These are phyloP conservation scores for Naganishia sp. DNA, from an alignment of 1,284 basidiomycete species.

Conservation along the genomic window DNA sequence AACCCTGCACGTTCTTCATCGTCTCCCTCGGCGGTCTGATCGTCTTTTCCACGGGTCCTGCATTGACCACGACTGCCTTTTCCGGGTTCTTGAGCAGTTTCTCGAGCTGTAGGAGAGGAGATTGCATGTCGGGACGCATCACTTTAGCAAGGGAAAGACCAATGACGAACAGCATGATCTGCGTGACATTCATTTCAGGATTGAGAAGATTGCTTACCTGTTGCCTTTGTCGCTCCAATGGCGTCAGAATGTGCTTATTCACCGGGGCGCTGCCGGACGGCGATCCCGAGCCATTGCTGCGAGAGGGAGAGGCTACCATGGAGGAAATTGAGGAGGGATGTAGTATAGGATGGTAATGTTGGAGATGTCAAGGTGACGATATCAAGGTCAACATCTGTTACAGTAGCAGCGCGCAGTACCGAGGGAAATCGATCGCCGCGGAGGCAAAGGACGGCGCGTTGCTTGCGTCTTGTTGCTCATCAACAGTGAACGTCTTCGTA, in stretches of 20 bases:
- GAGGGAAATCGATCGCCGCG: constrained; percentile 14
- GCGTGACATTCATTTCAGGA: background rate
- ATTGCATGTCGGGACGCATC: background rate
- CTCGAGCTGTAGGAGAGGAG: constrained; percentile 20
- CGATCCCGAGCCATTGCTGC: constrained; percentile 10
- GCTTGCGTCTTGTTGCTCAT: too few relatives aligned
- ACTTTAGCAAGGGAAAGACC: background rate
- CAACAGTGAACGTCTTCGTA: too few relatives aligned
- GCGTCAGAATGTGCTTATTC: constrained; percentile 41
- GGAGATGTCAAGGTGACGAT: background rate
- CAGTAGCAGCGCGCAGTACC: background rate
- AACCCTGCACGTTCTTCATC: constrained; percentile 98
- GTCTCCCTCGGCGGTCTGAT: constrained; percentile 81
- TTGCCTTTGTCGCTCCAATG: constrained; percentile 40
- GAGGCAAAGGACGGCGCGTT: constrained; percentile 1
- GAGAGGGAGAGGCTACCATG: constrained; percentile 4
- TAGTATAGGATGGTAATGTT: too few relatives aligned
- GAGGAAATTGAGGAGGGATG: background rate
- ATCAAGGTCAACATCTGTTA: background rate
- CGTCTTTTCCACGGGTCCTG: constrained; percentile 72
- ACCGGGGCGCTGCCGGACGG: constrained; percentile 11
- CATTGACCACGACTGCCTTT: constrained; percentile 63
- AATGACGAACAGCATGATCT: constrained; percentile 1
- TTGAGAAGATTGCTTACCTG: constrained; percentile 35
- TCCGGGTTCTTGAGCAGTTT: constrained; percentile 32